Evolutionary conservation across 108 stramenopile species (phyloP).

Genomic region (Skeletonema tropicum): DNA sequence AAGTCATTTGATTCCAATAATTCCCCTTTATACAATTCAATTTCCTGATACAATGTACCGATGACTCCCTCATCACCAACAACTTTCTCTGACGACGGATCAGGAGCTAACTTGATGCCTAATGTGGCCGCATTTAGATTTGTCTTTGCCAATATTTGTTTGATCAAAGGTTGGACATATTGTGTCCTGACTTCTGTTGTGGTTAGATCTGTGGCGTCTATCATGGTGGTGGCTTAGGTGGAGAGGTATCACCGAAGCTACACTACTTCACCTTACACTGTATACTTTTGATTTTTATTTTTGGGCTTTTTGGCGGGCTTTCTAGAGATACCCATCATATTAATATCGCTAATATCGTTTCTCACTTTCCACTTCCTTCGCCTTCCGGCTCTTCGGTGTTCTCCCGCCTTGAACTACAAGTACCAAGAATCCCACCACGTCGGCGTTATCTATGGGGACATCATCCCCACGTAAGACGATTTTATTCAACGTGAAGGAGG

Average conservation of each 20-base stretch:
- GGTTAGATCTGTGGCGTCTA: slow-evolving; percentile 25
- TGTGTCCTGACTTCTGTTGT: slow-evolving; percentile 17
- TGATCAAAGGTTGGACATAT: slow-evolving; percentile 26
- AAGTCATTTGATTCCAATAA: neutral
- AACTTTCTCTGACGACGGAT: neutral
- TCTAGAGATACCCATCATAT: too few relatives aligned
- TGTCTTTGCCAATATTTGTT: slow-evolving; percentile 10
- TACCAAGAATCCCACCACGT: too few relatives aligned
- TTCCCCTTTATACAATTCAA: neutral
- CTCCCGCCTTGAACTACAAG: neutral
- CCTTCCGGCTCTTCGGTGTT: too few relatives aligned
- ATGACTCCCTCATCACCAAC: neutral
- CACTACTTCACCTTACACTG: too few relatives aligned
- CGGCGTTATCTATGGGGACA: neutral
- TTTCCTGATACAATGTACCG: slow-evolving; percentile 35
- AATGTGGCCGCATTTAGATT: too few relatives aligned
- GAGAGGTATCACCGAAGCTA: neutral
- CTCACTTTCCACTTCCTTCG: too few relatives aligned
- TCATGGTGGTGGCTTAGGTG: slow-evolving; percentile 9
- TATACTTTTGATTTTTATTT: too few relatives aligned
- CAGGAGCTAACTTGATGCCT: neutral
- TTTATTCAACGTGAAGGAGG: neutral
- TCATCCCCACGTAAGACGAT: neutral
- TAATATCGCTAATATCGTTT: too few relatives aligned
- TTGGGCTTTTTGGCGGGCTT: neutral